phyloP scores from a whole-genome alignment of 306 rosid genomes.

The Neltuma alba region DNA sequence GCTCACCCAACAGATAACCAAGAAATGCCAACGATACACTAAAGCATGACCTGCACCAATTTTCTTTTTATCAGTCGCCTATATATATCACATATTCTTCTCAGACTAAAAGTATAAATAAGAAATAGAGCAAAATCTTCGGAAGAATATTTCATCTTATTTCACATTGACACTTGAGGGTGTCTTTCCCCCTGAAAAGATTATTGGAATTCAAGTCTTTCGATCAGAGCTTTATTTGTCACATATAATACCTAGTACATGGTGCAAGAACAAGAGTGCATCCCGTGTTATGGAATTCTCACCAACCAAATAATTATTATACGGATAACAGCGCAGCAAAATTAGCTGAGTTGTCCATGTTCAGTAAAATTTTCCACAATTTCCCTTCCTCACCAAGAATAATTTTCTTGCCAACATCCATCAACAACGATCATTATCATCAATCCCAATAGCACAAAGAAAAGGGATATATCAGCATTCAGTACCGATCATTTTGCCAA shows the following conservation, averaged over 20 bases:
- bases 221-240: background rate
- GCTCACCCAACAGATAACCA: no score
- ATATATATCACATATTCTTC: background rate
- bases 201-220: background rate
- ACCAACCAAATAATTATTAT: background rate
- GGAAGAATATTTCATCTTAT: background rate
- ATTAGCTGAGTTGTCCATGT: background rate
- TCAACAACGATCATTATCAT: background rate
- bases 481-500: slow-evolving; percentile 74
- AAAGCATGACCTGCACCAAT: no score
- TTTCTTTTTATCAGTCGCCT: background rate
- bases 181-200: background rate
- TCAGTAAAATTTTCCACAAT: no score
- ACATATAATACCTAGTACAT: background rate
- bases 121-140: background rate
- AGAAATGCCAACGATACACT: no score
- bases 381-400: no score
- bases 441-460: background rate
- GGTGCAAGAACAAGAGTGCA: background rate
- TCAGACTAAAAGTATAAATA: background rate
- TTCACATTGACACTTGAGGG: background rate
- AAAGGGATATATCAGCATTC: background rate
- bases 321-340: background rate
- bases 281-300: background rate
- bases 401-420: slow-evolving; percentile 17